phyloP scores from a whole-genome alignment of 2,329 filamentous ascomycete genomes.

The Alternaria arbusti region DNA sequence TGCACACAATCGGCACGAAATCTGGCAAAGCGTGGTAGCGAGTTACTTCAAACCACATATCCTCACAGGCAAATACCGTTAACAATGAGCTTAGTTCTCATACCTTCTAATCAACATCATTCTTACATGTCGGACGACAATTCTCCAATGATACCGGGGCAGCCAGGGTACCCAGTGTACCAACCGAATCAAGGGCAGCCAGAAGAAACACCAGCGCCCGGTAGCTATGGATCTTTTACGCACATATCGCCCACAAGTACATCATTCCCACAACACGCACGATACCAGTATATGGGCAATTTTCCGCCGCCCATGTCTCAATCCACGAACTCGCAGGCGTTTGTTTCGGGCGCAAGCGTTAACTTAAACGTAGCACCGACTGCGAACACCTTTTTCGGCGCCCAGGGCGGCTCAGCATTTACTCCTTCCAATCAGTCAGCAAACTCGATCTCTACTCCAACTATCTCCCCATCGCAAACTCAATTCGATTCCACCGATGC shows the following conservation, averaged over 20 bases:
- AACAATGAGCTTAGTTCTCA: constrained; percentile 1
- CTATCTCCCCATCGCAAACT: constrained; percentile 1
- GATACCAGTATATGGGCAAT: neutral
- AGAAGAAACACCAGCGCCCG: neutral
- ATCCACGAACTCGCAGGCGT: neutral
- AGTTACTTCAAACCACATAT: neutral
- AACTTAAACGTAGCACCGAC: neutral
- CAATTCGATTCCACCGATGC: constrained; percentile 1
- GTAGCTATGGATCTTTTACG: neutral
- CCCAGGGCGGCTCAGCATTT: neutral
- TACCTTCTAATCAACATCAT: neutral
- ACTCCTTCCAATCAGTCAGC: neutral
- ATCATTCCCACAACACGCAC: neutral
- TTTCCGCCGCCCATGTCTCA: neutral
- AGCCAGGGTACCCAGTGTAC: neutral
- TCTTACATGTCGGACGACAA: neutral
- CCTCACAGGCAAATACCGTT: neutral
- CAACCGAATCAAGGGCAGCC: neutral
- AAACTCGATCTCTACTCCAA: neutral
- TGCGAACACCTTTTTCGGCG: neutral
- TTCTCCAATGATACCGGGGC: neutral
- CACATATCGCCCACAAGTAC: neutral
- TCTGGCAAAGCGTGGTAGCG: neutral
- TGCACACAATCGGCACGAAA: neutral
- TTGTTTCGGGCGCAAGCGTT: neutral